Evolutionary conservation across 2,329 filamentous ascomycete species (phyloP).

Genomic region (Penicillium sp.): DNA sequence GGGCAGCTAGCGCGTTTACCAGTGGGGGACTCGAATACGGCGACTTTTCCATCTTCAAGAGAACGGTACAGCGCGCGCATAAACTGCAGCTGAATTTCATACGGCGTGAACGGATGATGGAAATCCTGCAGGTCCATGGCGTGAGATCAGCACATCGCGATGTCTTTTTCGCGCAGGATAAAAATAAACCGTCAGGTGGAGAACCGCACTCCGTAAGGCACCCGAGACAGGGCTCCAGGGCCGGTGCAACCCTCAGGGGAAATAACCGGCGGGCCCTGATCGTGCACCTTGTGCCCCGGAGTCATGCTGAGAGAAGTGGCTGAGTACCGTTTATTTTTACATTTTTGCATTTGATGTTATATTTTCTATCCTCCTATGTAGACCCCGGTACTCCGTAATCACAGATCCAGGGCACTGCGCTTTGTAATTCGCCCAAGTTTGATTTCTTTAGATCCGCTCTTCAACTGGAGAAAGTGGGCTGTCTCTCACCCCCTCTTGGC

Average conservation of each 20-base stretch:
- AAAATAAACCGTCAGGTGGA: conserved; percentile 18
- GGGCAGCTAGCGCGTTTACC: conserved; percentile 53
- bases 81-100: conserved; percentile 82
- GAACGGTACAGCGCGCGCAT: conserved; percentile 81
- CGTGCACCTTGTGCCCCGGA: background rate
- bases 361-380: background rate
- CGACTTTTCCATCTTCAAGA: conserved; percentile 75
- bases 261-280: conserved; percentile 7
- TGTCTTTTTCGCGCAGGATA: background rate
- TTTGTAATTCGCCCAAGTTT: background rate
- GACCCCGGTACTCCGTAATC: no score
- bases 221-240: conserved; percentile 4
- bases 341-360: background rate
- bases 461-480: background rate
- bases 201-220: background rate
- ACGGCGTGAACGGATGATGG: conserved; percentile 83
- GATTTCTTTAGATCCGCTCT: background rate
- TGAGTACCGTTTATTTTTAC: background rate
- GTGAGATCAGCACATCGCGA: background rate
- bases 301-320: background rate
- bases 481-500: background rate
- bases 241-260: conserved; percentile 2
- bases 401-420: no score
- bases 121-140: conserved; percentile 58
- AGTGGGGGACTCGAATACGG: conserved; percentile 91